Base-by-base conservation (phyloP, 805 yeast genomes). In the Sugiyamaella americana region DNA sequence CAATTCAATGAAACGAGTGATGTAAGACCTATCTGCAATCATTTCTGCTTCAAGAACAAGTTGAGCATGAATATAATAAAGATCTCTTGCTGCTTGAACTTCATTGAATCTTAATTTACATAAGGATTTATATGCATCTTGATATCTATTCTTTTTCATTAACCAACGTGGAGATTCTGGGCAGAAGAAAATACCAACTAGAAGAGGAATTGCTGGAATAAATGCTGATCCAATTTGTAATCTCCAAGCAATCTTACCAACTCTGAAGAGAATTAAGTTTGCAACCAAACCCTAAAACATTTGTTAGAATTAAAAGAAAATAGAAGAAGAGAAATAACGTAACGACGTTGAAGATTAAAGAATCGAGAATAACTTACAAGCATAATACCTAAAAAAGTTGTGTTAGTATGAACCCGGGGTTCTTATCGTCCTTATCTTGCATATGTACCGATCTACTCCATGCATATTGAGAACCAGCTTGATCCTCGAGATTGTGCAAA, bases 151-250 rank as follows among this genome's bases (percentile, higher is more conserved):
- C 54, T 74, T 71, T 48, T 73, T 72, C 68, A 81, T 72, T 43
- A 75, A 70, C 84, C 84, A 80, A 52, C 87, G 70, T 6, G 87
- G 87, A 13, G 82, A 76, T 58, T 80, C 87, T 2, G 87, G 86
- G 13, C 77, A 77, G 47, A 74, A 68, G 19, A 70, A 74, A 5
- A 47, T 39, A 53, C 73, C 74, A 26, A 61, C 43, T 41, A 74
- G 64, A 17, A 78, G 74, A 37, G 79, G 57, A 11, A 79, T 48
- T 1, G 84, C 78, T 0, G 84, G 80, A 36, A 79, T 69, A 53
- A 73, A 60, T 2, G 85, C 82, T 3, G 81, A 73, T 1, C 78
- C 86, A 49, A 81, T 65, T 82, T 79, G 79, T 35, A 78, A 66
- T 55, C 86, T 71, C 84, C 86, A 80, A 41, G 58, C 56, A 35